Base-by-base conservation (phyloP, 768 basidiomycete genomes). In the Lactarius vividus region DNA sequence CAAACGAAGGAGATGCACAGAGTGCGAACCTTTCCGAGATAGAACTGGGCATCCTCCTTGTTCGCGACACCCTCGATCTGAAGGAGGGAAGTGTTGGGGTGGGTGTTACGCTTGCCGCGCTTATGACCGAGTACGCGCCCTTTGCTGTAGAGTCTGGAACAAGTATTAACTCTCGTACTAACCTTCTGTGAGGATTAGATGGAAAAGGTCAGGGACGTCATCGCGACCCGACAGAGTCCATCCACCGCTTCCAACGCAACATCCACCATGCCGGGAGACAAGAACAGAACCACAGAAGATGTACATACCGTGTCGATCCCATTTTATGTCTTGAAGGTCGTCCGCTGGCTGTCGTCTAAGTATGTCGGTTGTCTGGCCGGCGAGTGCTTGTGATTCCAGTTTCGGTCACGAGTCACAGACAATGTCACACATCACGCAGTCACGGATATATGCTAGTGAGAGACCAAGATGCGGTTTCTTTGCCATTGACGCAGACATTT, bases 71-170 rank as follows among this genome's bases (percentile, higher is more conserved):
- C 96, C 83, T 99, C 97, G 76, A 99, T 93, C 80, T 96, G 94
- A 74, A 99, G 80, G 73, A 99, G 88, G 62, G 94, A 93, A 68
- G 95, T 97, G 84, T 96, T 96, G 75, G 94, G 95, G 75, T 89
- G 85, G 65, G 91, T 84, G 85, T 98, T 98, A 76, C 94, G 90
- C 83, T 98, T 98, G 68, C 92, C 95, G 71, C 97, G 93, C 83
- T 98, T 98, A 92, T 96, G 93, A 71, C 96, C 94, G 74, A 98
- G 84, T 76, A 99, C 88, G 74, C 97, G 94, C 78, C 94, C 97
- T 84, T 97, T 98, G 80, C 79, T 78, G 86, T 97, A 96, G 75
- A 97, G 86, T 86, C 96, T 96, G 49, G 35, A 54, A 65, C 57
- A 68, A 62, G 66, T 73, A 64, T 55, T 31, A 61, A 62, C 33